Base-by-base conservation (phyloP, 495 filamentous ascomycete species). In the Talaromyces trachyspermus region DNA sequence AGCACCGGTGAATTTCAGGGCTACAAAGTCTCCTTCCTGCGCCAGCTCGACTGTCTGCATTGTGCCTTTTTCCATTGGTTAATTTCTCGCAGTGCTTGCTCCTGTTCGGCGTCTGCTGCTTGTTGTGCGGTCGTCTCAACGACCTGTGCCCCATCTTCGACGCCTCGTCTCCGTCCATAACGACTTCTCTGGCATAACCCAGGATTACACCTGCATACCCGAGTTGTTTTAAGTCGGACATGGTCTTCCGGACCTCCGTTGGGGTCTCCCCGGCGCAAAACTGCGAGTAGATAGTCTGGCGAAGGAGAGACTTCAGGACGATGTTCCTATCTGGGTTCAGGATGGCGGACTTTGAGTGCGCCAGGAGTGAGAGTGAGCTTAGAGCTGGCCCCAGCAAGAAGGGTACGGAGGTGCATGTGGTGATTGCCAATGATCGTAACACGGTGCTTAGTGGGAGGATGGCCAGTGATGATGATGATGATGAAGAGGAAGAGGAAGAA, bases 1-100 rank as follows among this genome's bases (percentile, higher is more conserved):
- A 18, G 86, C 85, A 12, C 88, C 88, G 14, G 83, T 85, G 65
- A 87, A 87, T 70, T 95, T 95, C 42, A 92, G 61, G 1, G 80
- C 84, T 10, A 91, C 75, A 57, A 84, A 95, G 55, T 91, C 86
- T 1, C 83, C 84, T 2, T 72, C 62, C 7, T 65, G 63, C 1
- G 81, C 71, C 58, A 89, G 76, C 4, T 65, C 60, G 18, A 94
- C 74, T 0, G 85, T 88, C 38, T 80, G 75, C 39, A 86, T 50
- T n/a, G 83, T 84, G 1, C 85, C 84, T 14, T 72, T 30, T 74
- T 75, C 86, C 86, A 91, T 48, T 57, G 51, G 19, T 60, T 51
- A 15, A 81, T 62, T 41, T 69, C 54, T 2, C 48, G 48, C 32
- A 24, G 45, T 12, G 7, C 64, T 64, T 22, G 56, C 51, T 7